Conservation (phyloP, 148 eudicot species). For the Rhododendron molle region DNA sequence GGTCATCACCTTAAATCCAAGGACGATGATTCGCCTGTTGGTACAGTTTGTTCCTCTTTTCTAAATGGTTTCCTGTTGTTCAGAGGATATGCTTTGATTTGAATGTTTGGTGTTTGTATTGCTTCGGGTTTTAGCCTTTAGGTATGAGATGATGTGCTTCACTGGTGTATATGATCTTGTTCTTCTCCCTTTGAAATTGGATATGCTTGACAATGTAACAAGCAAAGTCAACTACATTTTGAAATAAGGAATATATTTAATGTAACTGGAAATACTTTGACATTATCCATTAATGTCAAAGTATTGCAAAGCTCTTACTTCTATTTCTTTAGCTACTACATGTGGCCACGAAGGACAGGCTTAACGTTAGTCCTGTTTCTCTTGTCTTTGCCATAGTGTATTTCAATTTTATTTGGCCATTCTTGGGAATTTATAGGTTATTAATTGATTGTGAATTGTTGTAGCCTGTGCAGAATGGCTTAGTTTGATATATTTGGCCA, state of each 20-base stretch:
- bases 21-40: background rate
- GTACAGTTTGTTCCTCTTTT: background rate
- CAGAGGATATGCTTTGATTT: background rate
- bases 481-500: background rate
- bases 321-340: background rate
- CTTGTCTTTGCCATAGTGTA: background rate
- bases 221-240: background rate
- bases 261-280: background rate
- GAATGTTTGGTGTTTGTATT: conserved; percentile 1
- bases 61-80: conserved; percentile 13
- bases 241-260: background rate
- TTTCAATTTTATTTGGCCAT: background rate
- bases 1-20: background rate
- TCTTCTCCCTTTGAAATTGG: background rate
- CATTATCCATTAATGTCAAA: background rate
- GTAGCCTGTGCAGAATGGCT: background rate
- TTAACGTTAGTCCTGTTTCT: background rate
- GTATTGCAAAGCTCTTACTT: background rate
- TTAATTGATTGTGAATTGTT: background rate
- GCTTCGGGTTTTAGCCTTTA: background rate
- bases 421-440: background rate
- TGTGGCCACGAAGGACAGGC: background rate
- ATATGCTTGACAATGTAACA: background rate
- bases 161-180: background rate
- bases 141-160: background rate